These are phyloP conservation scores for Botrytis hyacinthi DNA, from an alignment of 2,329 filamentous ascomycete genomes.

Conservation along the genomic window DNA sequence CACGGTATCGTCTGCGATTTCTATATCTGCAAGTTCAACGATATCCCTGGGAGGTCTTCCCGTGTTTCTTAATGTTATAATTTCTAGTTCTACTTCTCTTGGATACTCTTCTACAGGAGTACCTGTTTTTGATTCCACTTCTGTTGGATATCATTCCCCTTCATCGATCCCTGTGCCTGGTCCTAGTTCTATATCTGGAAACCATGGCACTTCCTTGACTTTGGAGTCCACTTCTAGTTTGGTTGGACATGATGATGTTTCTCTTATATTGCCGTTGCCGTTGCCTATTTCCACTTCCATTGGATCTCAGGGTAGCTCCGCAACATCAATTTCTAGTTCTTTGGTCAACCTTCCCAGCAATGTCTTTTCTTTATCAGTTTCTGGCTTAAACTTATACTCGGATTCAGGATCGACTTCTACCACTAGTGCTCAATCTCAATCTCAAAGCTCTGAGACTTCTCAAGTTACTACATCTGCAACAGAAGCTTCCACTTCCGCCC, in stretches of 20 bases:
- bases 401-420: slow-evolving; percentile 22
- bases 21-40: slow-evolving; percentile 16
- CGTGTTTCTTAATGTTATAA: slow-evolving; percentile 8
- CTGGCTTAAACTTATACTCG: slow-evolving; percentile 22
- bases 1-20: slow-evolving; percentile 6
- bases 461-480: not conserved
- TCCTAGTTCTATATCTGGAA: slow-evolving; percentile 2
- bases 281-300: slow-evolving; percentile 9
- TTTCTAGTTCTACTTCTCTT: slow-evolving; percentile 21
- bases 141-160: slow-evolving; percentile 12
- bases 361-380: slow-evolving; percentile 13
- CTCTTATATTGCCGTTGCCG: not conserved
- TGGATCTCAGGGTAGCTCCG: not conserved
- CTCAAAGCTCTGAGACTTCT: slow-evolving; percentile 17
- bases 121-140: slow-evolving; percentile 6
- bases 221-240: slow-evolving; percentile 9
- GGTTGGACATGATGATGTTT: not conserved
- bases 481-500: slow-evolving; percentile 8
- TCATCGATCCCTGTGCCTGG: not conserved
- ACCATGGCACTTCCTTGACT: slow-evolving; percentile 1
- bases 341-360: slow-evolving; percentile 10
- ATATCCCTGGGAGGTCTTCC: slow-evolving; percentile 10
- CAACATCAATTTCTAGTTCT: slow-evolving; percentile 17
- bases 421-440: slow-evolving; percentile 10
- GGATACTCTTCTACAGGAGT: slow-evolving; percentile 9